These are phyloP conservation scores for Xylariomycetidae sp. DNA, from an alignment of 2,329 filamentous ascomycete genomes.

Conservation along the genomic window DNA sequence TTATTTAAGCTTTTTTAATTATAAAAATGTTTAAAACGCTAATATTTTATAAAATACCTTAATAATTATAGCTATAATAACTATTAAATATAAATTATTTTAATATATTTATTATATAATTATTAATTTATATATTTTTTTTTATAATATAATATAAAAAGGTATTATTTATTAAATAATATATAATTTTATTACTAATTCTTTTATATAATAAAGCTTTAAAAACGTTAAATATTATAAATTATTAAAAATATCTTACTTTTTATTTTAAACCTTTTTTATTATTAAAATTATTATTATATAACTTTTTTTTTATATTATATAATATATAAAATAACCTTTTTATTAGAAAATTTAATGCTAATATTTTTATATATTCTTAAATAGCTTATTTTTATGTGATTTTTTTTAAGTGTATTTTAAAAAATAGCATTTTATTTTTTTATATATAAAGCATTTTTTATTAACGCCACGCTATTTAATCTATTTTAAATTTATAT, in stretches of 20 bases:
- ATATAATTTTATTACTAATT: too few relatives aligned
- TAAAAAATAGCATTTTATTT: not conserved
- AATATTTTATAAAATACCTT: conserved; percentile 1
- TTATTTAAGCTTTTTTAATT: not conserved
- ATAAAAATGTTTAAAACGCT: not conserved
- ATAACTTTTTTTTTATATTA: not conserved
- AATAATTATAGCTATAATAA: too few relatives aligned
- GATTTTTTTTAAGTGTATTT: not conserved
- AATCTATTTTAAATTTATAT: not conserved
- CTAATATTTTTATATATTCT: not conserved
- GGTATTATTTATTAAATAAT: too few relatives aligned
- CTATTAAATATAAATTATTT: too few relatives aligned
- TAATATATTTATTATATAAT: too few relatives aligned
- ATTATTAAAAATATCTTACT: too few relatives aligned
- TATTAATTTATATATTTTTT: too few relatives aligned
- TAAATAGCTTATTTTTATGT: not conserved
- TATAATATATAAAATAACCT: not conserved
- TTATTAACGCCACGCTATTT: not conserved
- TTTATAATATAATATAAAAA: too few relatives aligned
- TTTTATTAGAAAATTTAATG: conserved; percentile 1
- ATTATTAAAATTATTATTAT: not conserved
- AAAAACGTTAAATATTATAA: not conserved
- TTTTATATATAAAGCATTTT: not conserved
- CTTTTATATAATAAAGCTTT: too few relatives aligned
- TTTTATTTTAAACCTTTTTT: not conserved